These are phyloP conservation scores for Exserohilum turcica DNA, from an alignment of 2,329 filamentous ascomycete species.

Conservation along the genomic window DNA sequence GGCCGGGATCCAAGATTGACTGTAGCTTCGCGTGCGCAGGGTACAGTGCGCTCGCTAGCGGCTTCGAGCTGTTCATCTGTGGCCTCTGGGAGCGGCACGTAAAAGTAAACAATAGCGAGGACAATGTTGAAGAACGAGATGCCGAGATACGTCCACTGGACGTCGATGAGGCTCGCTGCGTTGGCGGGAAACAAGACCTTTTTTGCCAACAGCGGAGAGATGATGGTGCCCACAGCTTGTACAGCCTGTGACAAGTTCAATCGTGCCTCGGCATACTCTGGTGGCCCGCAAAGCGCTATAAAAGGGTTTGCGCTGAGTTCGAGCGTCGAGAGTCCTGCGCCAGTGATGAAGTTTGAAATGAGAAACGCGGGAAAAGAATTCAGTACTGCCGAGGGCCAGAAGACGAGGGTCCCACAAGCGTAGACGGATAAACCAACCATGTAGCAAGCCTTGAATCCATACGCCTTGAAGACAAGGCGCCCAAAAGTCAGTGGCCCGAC, in stretches of 20 bases:
- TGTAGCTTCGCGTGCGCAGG: slow-evolving; percentile 47
- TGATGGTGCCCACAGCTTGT: slow-evolving; percentile 64
- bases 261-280: slow-evolving; percentile 64
- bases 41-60: slow-evolving; percentile 53
- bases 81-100: slow-evolving; percentile 66
- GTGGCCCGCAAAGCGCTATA: slow-evolving; percentile 65
- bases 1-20: slow-evolving; percentile 47
- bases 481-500: slow-evolving; percentile 72
- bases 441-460: slow-evolving; percentile 67
- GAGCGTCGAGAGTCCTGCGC: slow-evolving; percentile 63
- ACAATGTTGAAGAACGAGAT: slow-evolving; percentile 65
- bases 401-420: slow-evolving; percentile 64
- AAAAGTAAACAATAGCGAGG: slow-evolving; percentile 65
- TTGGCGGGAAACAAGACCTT: slow-evolving; percentile 61
- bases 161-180: slow-evolving; percentile 61
- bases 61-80: slow-evolving; percentile 65
- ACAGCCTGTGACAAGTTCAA: slow-evolving; percentile 66
- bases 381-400: slow-evolving; percentile 68
- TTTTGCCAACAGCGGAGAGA: slow-evolving; percentile 64
- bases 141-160: slow-evolving; percentile 69
- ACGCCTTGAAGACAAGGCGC: slow-evolving; percentile 59
- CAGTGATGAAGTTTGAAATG: slow-evolving; percentile 67
- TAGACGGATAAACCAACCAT: slow-evolving; percentile 66
- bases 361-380: slow-evolving; percentile 65
- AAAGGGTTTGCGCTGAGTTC: slow-evolving; percentile 67